These are phyloP conservation scores for Phytopythium vexans DNA, from an alignment of 352 stramenopile species.

Conservation along the genomic window DNA sequence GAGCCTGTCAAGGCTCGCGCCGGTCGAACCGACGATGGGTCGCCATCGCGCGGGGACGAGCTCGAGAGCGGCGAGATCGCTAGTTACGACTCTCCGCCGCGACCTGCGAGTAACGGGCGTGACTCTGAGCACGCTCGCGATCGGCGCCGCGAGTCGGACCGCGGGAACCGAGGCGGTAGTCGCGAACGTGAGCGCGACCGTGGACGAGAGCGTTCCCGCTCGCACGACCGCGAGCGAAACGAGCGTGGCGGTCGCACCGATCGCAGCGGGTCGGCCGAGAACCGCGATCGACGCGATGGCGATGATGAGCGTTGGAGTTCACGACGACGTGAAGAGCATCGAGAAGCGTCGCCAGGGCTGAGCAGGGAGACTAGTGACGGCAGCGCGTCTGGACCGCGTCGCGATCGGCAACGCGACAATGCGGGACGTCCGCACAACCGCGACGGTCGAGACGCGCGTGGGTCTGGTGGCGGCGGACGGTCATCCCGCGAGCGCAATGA, in stretches of 20 bases:
- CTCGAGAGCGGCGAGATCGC: conserved; percentile 57
- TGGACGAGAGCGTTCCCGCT: conserved; percentile 15
- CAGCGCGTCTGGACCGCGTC: too few species aligned
- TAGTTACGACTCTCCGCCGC: conserved; percentile 12
- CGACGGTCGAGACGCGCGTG: too few species aligned
- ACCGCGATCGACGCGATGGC: conserved; percentile 1
- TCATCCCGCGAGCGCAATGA: neutral
- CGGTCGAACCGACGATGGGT: neutral
- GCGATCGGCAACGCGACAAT: too few species aligned
- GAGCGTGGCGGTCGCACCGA: conserved; percentile 18
- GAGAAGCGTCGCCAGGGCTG: neutral
- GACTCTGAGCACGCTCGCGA: conserved; percentile 15
- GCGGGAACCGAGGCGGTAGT: conserved; percentile 8
- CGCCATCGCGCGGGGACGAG: conserved; percentile 13
- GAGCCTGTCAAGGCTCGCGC: neutral
- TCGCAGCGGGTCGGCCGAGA: conserved; percentile 3
- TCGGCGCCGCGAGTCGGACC: conserved; percentile 21
- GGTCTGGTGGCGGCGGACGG: too few species aligned
- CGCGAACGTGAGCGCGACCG: conserved; percentile 22
- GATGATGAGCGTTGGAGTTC: neutral
- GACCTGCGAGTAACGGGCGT: conserved; percentile 13
- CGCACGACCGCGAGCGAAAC: conserved; percentile 13
- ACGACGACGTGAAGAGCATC: neutral
- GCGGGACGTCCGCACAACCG: too few species aligned
- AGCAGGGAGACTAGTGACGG: too few species aligned